phyloP scores from a whole-genome alignment of 306 rosid species.

The Rosa chinensis region DNA sequence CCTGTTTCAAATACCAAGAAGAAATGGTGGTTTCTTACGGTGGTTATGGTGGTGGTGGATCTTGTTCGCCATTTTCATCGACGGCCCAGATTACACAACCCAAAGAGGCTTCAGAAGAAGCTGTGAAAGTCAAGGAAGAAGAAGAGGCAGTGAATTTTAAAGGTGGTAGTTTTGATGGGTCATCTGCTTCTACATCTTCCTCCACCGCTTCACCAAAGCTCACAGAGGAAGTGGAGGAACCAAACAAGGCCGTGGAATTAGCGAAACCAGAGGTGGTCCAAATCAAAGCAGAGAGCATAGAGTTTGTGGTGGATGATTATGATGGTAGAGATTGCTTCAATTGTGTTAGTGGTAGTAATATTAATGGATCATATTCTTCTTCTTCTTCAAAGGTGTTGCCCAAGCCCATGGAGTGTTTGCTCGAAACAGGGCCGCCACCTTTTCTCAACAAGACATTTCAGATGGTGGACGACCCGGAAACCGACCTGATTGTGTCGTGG shows the following conservation, averaged over 20 bases:
- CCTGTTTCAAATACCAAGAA: neutral
- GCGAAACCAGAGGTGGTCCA: slow-evolving; percentile 18
- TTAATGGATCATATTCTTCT: slow-evolving; percentile 28
- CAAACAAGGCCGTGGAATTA: slow-evolving; percentile 15
- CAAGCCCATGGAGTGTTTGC: slow-evolving; percentile 73
- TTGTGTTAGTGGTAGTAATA: slow-evolving; percentile 9
- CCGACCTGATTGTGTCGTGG: slow-evolving; percentile 86
- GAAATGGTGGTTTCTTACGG: slow-evolving; percentile 36
- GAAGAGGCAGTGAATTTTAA: neutral
- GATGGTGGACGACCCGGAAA: slow-evolving; percentile 83
- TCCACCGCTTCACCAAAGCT: neutral
- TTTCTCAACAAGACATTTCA: slow-evolving; percentile 80
- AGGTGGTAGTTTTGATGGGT: slow-evolving; percentile 29
- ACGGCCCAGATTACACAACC: slow-evolving; percentile 5
- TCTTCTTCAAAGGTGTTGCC: slow-evolving; percentile 35
- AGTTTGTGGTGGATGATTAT: slow-evolving; percentile 11
- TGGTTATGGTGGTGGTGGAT: slow-evolving; percentile 17
- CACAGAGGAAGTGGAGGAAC: neutral
- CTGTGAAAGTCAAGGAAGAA: slow-evolving; percentile 5
- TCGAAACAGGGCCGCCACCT: slow-evolving; percentile 75
- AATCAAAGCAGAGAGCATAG: slow-evolving; percentile 45
- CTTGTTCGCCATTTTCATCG: slow-evolving; percentile 6
- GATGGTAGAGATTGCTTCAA: slow-evolving; percentile 4
- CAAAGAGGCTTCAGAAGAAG: neutral
- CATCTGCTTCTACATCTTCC: slow-evolving; percentile 22